Conservation (phyloP, 192 early-diverging fungal genomes). For the Coemansia sp. region DNA sequence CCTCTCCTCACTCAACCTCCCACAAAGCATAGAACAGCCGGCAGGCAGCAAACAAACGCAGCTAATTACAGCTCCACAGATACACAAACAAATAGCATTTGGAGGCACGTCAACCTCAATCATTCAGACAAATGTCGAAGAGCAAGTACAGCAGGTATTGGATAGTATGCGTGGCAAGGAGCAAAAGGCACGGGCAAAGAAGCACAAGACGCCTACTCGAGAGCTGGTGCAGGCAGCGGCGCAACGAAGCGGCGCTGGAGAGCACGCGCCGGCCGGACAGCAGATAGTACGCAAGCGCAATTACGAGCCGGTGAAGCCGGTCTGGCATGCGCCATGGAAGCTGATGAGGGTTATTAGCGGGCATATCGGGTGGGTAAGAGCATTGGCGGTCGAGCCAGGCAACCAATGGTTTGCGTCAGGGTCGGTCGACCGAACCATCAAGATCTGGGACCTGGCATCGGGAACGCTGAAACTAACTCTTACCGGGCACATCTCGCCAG, state of each 20-base stretch:
- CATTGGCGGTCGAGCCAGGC: conserved; percentile 86
- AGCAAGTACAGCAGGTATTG: conserved; percentile 41
- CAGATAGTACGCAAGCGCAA: conserved; percentile 46
- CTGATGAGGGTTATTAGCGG: conserved; percentile 89
- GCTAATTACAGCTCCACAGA: neutral
- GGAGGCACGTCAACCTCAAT: neutral
- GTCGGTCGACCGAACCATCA: conserved; percentile 96
- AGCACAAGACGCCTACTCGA: conserved; percentile 29
- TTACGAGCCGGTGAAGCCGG: conserved; percentile 58
- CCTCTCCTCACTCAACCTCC: conserved; percentile 31
- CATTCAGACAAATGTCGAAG: conserved; percentile 14
- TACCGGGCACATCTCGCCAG: conserved; percentile 94
- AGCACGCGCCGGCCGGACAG: conserved; percentile 31
- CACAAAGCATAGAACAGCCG: conserved; percentile 12
- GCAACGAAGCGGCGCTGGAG: conserved; percentile 4
- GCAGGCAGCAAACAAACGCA: neutral
- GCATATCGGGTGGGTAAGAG: conserved; percentile 95
- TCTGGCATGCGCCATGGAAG: conserved; percentile 99
- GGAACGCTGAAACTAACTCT: conserved; percentile 92
- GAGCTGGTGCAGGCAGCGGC: conserved; percentile 31
- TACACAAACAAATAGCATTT: conserved; percentile 12
- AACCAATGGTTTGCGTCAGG: conserved; percentile 99
- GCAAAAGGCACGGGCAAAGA: conserved; percentile 21
- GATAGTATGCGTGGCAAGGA: conserved; percentile 33
- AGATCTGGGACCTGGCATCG: conserved; percentile 99